Conservation (phyloP, 2,329 filamentous ascomycete species). For the Colletotrichum graminicola region DNA sequence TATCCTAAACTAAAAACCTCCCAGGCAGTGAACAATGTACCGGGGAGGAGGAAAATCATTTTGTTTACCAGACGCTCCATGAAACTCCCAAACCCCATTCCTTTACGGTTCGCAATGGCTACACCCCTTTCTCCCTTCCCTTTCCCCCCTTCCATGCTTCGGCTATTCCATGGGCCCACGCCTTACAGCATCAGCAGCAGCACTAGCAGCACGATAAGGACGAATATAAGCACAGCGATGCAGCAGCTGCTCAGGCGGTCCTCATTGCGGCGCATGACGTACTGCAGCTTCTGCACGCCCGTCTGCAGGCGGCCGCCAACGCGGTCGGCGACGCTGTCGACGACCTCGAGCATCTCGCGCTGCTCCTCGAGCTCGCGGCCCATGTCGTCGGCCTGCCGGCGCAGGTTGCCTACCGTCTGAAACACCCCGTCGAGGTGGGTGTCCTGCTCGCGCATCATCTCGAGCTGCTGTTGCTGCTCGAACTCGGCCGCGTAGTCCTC, state of each 20-base stretch:
- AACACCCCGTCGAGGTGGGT: slow-evolving; percentile 93
- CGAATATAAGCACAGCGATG: slow-evolving; percentile 88
- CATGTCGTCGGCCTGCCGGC: slow-evolving; percentile 95
- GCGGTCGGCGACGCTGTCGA: slow-evolving; percentile 86
- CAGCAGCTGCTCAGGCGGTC: slow-evolving; percentile 90
- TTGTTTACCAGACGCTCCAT: slow-evolving; percentile 26
- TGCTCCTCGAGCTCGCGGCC: slow-evolving; percentile 97
- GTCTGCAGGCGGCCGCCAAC: slow-evolving; percentile 88
- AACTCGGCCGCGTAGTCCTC: slow-evolving; percentile 81
- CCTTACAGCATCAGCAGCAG: slow-evolving; percentile 75
- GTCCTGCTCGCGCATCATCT: slow-evolving; percentile 96
- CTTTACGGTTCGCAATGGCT: neutral
- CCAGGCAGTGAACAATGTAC: neutral
- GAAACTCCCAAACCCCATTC: slow-evolving; percentile 30
- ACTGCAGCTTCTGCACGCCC: slow-evolving; percentile 87
- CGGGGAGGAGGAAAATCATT: neutral
- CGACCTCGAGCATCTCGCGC: slow-evolving; percentile 85
- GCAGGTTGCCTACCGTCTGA: slow-evolving; percentile 89
- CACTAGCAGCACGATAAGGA: slow-evolving; percentile 87
- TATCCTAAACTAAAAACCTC: slow-evolving; percentile 1
- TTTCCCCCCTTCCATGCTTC: neutral
- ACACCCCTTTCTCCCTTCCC: neutral
- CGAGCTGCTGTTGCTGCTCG: slow-evolving; percentile 89
- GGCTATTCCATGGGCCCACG: neutral
- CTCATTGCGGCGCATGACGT: slow-evolving; percentile 91